A percentile compares a stretch with the other conserved stretches of the same genome.
These are phyloP conservation scores for Gastrolobium villosum DNA, from an alignment of 306 rosid species.

Conservation along the genomic window DNA sequence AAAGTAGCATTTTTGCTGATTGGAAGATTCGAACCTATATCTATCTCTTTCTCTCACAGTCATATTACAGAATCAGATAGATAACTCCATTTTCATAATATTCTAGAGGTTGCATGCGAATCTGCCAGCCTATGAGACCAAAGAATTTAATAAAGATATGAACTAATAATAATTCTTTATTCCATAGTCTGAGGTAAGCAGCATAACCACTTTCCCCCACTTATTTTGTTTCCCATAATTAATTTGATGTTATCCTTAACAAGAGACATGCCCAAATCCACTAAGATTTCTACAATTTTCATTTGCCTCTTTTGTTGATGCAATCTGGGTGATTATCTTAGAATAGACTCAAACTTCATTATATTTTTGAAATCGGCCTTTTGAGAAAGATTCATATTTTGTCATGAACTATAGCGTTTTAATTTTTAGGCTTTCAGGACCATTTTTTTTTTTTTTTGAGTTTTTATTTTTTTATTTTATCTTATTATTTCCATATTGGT, in stretches of 20 bases:
- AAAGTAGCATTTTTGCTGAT: constrained; percentile 33
- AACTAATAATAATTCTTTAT: constrained; percentile 19
- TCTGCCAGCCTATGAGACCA: constrained; percentile 31
- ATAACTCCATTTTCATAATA: constrained; percentile 36
- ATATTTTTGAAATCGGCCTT: no score
- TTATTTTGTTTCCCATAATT: constrained; percentile 29
- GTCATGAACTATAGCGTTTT: no score
- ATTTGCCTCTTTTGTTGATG: constrained; percentile 11
- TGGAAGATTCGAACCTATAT: constrained; percentile 10
- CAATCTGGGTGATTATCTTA: no score
- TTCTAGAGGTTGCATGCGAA: constrained; percentile 30
- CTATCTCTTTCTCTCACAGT: not conserved
- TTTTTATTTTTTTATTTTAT: no score
- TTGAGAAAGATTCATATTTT: no score
- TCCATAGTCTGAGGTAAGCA: constrained; percentile 18
- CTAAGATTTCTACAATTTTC: constrained; percentile 26
- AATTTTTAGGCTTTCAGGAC: no score
- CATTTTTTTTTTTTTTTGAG: no score
- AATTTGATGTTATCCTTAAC: constrained; percentile 34
- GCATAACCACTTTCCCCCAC: constrained; percentile 17
- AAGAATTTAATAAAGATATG: constrained; percentile 24
- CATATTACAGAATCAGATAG: constrained; percentile 18
- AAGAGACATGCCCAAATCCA: constrained; percentile 30
- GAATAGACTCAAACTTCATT: no score
- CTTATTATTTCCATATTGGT: no score